Percentiles rank a stretch among this genome's conserved stretches.
phyloP scores from a whole-genome alignment of 2,329 filamentous ascomycete species.

The Alternaria ethzedia region DNA sequence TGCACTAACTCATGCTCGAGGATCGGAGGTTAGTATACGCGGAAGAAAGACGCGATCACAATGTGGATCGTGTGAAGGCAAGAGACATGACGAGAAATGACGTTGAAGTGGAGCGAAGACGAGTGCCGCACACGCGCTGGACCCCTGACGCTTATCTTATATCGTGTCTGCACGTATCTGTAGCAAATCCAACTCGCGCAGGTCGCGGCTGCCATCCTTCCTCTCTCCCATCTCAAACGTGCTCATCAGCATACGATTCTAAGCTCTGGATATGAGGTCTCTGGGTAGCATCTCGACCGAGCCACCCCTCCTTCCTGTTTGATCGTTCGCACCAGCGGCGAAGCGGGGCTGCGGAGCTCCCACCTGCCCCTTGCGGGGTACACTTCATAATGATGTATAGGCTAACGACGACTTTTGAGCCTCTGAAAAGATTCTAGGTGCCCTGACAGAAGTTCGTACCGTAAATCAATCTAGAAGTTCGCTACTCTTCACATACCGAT shows the following conservation, averaged over 20 bases:
- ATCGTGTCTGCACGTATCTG: not conserved
- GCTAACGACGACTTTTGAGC: not conserved
- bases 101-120: not conserved
- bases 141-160: constrained; percentile 2
- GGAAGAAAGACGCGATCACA: not conserved
- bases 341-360: constrained; percentile 26
- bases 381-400: constrained; percentile 1
- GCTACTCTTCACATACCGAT: not conserved
- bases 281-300: too few species aligned
- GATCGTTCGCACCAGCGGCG: constrained; percentile 24
- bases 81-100: not conserved
- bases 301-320: constrained; percentile 15
- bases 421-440: not conserved
- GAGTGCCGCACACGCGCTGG: not conserved
- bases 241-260: not conserved
- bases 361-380: constrained; percentile 28
- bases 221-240: not conserved
- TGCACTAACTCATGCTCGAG: not conserved
- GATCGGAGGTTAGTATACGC: not conserved
- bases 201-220: not conserved
- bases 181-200: not conserved
- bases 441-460: not conserved
- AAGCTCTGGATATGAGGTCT: not conserved
- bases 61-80: not conserved
- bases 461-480: not conserved